Evolutionary conservation across 1,284 basidiomycete genomes (phyloP).

Genomic region (Paramarasmius palmivorus): DNA sequence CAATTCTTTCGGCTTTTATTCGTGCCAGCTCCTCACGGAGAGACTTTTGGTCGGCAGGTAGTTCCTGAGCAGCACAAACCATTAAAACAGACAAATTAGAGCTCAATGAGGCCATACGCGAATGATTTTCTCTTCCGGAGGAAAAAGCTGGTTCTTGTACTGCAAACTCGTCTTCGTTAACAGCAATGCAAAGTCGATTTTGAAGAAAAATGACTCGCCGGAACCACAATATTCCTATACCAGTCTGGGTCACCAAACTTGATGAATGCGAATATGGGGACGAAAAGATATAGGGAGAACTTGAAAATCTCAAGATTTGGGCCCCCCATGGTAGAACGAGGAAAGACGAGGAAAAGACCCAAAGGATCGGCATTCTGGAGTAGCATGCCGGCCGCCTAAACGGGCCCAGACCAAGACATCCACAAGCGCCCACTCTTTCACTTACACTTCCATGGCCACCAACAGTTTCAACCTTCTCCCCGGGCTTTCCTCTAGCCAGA

Average conservation of each 20-base stretch:
- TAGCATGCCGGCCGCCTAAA: no score
- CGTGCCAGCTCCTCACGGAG: slow-evolving; percentile 69
- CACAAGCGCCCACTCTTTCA: no score
- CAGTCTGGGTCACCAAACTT: slow-evolving; percentile 91
- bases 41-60: slow-evolving; percentile 65
- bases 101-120: slow-evolving; percentile 43
- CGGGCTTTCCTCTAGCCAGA: no score
- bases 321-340: slow-evolving; percentile 57
- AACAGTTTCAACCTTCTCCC: no score
- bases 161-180: slow-evolving; percentile 26
- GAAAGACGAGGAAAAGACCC: not conserved
- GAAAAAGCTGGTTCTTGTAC: slow-evolving; percentile 76
- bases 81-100: slow-evolving; percentile 1
- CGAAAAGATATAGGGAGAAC: slow-evolving; percentile 86
- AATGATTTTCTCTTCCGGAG: slow-evolving; percentile 54
- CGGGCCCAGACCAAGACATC: no score
- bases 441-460: no score
- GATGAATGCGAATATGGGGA: slow-evolving; percentile 81
- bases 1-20: slow-evolving; percentile 63
- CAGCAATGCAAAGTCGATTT: not conserved
- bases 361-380: not conserved
- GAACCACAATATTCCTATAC: slow-evolving; percentile 80
- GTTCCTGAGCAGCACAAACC: slow-evolving; percentile 35
- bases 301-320: slow-evolving; percentile 89
- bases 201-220: slow-evolving; percentile 51